These are phyloP conservation scores for Lecanoromycetidae sp. DNA, from an alignment of 2,329 filamentous ascomycete species.

Conservation along the genomic window DNA sequence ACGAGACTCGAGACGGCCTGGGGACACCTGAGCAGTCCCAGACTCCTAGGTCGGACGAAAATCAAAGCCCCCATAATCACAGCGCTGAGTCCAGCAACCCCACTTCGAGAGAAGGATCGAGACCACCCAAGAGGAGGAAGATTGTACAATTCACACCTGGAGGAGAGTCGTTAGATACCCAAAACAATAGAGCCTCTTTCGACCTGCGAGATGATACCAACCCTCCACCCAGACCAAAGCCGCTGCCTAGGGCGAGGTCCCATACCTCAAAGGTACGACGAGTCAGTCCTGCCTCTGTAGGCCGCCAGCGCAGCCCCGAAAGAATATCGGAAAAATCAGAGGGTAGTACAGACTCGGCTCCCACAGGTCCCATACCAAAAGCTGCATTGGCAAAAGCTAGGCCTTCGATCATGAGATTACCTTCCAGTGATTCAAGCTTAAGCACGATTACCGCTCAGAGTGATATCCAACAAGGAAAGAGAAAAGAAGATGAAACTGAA, in stretches of 20 bases:
- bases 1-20: constrained; percentile 7
- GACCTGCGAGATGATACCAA: constrained; percentile 13
- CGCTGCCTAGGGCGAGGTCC: background rate
- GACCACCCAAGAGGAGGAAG: constrained; percentile 14
- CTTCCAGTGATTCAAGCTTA: constrained; percentile 1
- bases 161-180: constrained; percentile 15
- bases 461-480: too few species aligned
- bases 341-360: constrained; percentile 4
- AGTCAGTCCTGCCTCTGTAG: background rate
- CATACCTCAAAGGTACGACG: background rate
- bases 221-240: constrained; percentile 8
- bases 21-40: background rate
- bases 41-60: background rate
- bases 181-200: constrained; percentile 14
- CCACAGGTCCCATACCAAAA: constrained; percentile 2
- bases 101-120: constrained; percentile 11
- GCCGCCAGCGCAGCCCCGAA: background rate
- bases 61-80: constrained; percentile 3
- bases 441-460: background rate
- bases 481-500: background rate
- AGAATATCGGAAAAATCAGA: background rate
- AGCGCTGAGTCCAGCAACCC: constrained; percentile 14
- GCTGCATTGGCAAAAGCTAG: background rate
- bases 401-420: constrained; percentile 8
- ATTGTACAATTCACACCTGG: constrained; percentile 16